phyloP scores from a whole-genome alignment of 2,329 filamentous ascomycete species.

The Talaromyces pinophilus region DNA sequence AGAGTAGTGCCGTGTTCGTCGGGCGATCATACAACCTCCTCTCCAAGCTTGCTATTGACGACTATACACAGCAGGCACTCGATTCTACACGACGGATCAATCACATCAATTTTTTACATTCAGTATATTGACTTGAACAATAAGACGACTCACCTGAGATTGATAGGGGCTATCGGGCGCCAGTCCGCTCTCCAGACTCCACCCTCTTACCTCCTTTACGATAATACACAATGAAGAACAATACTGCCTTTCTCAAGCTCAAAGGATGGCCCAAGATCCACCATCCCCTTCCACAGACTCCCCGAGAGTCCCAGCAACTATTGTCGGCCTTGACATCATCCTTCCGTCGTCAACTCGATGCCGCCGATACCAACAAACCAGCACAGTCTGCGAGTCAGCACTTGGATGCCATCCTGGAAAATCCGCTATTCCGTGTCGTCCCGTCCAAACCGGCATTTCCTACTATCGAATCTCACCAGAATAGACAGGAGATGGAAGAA shows the following conservation, averaged over 20 bases:
- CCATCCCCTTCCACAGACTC: constrained; percentile 53
- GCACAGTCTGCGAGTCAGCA: constrained; percentile 41
- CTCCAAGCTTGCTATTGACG: background rate
- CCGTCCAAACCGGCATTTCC: constrained; percentile 30
- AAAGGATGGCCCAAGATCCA: constrained; percentile 58
- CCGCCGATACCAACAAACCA: constrained; percentile 33
- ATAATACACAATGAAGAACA: constrained; percentile 50
- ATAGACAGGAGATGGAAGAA: background rate
- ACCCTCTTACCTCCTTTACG: background rate
- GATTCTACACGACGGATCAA: background rate
- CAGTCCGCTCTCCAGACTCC: constrained; percentile 2
- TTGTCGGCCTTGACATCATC: constrained; percentile 63
- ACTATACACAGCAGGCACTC: background rate
- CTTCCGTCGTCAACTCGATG: constrained; percentile 63
- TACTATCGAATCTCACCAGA: constrained; percentile 19
- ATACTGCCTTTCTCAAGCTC: constrained; percentile 50
- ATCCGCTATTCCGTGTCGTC: constrained; percentile 45
- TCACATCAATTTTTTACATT: background rate
- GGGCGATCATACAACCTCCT: background rate
- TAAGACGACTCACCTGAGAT: no score
- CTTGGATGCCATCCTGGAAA: constrained; percentile 42
- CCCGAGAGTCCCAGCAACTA: constrained; percentile 60
- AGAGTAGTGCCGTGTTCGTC: background rate
- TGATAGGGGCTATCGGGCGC: background rate
- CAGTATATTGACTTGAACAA: background rate